Percentiles rank a stretch among this genome's conserved stretches.
phyloP scores from a whole-genome alignment of 306 rosid genomes.

The Acmispon strigosus region DNA sequence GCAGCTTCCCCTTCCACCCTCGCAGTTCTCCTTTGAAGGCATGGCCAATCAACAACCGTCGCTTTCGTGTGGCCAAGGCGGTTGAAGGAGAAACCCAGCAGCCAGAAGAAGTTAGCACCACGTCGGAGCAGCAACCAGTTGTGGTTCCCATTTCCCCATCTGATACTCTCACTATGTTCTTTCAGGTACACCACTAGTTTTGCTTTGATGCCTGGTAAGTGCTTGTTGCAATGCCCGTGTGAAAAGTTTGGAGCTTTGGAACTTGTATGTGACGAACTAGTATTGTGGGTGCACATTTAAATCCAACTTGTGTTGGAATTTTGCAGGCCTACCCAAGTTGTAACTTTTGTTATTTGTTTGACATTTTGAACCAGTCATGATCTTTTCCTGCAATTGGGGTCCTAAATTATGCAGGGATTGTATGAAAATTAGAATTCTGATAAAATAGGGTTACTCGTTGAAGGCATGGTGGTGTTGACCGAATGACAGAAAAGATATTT shows the following conservation, averaged over 20 bases:
- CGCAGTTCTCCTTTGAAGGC: conserved; percentile 18
- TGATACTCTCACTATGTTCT: conserved; percentile 73
- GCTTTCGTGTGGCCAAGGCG: conserved; percentile 26
- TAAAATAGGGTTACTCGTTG: background rate
- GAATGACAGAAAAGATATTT: too few relatives aligned
- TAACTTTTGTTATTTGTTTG: background rate
- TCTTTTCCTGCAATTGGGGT: background rate
- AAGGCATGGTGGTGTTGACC: background rate
- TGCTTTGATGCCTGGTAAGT: background rate
- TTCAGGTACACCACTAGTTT: conserved; percentile 46
- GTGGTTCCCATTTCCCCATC: conserved; percentile 74
- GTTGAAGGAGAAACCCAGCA: conserved; percentile 49
- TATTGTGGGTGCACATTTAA: background rate
- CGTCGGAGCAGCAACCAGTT: conserved; percentile 52
- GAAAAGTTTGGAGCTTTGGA: background rate
- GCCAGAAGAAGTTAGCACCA: conserved; percentile 17
- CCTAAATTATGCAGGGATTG: background rate
- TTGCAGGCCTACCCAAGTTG: background rate
- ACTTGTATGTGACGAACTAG: background rate
- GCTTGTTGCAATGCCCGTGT: background rate
- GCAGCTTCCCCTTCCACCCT: conserved; percentile 23
- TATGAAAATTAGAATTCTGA: background rate
- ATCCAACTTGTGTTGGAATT: background rate
- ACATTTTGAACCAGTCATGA: background rate
- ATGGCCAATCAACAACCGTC: conserved; percentile 11